phyloP scores from a whole-genome alignment of 2,329 filamentous ascomycete genomes.

The Colletotrichum camelliae region DNA sequence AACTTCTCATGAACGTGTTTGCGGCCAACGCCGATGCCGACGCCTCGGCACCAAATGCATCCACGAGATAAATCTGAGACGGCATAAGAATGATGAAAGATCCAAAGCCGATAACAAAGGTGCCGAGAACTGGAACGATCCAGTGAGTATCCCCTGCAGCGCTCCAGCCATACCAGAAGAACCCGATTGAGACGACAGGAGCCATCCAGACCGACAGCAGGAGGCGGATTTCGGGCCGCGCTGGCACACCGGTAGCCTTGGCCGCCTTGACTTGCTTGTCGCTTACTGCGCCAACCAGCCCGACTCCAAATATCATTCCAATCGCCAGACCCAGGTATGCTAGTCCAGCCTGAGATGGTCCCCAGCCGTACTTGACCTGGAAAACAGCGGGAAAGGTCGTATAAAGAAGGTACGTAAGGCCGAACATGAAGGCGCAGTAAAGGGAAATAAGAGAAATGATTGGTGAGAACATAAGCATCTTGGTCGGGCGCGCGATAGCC shows the following conservation, averaged over 20 bases:
- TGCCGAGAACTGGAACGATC: conserved; percentile 66
- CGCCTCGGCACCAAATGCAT: conserved; percentile 29
- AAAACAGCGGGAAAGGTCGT: conserved; percentile 55
- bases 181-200: conserved; percentile 35
- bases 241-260: background rate
- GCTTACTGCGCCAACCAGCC: background rate
- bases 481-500: conserved; percentile 52
- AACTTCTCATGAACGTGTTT: background rate
- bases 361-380: conserved; percentile 41
- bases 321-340: conserved; percentile 5
- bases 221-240: background rate
- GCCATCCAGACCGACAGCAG: background rate
- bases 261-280: background rate
- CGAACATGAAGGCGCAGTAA: conserved; percentile 51
- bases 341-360: conserved; percentile 24
- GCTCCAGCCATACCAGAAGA: conserved; percentile 66
- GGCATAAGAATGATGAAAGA: conserved; percentile 43
- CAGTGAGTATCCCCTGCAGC: conserved; percentile 57
- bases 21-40: background rate
- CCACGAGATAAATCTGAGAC: conserved; percentile 23
- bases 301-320: conserved; percentile 6
- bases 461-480: conserved; percentile 51
- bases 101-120: conserved; percentile 54
- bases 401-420: conserved; percentile 56
- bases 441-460: conserved; percentile 46